Evolutionary conservation across 1,139 yeast genomes (phyloP).

Genomic region (Debaryomyces coudertii): DNA sequence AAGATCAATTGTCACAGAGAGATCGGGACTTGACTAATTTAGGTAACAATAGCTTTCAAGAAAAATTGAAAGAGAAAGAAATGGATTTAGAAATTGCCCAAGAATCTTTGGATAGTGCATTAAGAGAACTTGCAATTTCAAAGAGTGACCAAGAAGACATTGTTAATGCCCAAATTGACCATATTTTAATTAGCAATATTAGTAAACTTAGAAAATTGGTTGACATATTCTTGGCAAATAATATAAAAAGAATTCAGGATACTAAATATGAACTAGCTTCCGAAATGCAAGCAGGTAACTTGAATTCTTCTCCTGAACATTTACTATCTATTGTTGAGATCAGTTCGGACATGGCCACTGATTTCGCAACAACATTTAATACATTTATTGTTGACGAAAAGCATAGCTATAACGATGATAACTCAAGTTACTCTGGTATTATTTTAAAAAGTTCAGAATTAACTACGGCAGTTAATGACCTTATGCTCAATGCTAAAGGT

Average conservation of each 20-base stretch:
- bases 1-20: constrained; percentile 36
- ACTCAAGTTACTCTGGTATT: constrained; percentile 55
- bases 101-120: constrained; percentile 77
- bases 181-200: constrained; percentile 52
- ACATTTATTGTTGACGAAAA: constrained; percentile 78
- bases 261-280: constrained; percentile 72
- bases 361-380: constrained; percentile 79
- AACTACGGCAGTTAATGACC: constrained; percentile 65
- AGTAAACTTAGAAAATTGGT: constrained; percentile 58
- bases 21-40: constrained; percentile 26
- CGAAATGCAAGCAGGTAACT: constrained; percentile 83
- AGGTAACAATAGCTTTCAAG: constrained; percentile 41
- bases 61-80: constrained; percentile 65
- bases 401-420: constrained; percentile 57
- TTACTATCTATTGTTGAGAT: constrained; percentile 72
- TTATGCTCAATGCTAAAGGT: constrained; percentile 73
- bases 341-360: constrained; percentile 73
- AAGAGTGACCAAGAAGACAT: constrained; percentile 59
- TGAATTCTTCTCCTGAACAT: constrained; percentile 75
- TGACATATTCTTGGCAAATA: constrained; percentile 73
- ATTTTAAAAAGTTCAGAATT: constrained; percentile 71
- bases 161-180: constrained; percentile 62
- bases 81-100: constrained; percentile 80
- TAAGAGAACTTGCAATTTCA: constrained; percentile 59
- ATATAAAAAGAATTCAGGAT: constrained; percentile 74